These are phyloP conservation scores for Asterella californica DNA, from an alignment of 225 moss, liverwort and hornwort species.

Conservation along the genomic window DNA sequence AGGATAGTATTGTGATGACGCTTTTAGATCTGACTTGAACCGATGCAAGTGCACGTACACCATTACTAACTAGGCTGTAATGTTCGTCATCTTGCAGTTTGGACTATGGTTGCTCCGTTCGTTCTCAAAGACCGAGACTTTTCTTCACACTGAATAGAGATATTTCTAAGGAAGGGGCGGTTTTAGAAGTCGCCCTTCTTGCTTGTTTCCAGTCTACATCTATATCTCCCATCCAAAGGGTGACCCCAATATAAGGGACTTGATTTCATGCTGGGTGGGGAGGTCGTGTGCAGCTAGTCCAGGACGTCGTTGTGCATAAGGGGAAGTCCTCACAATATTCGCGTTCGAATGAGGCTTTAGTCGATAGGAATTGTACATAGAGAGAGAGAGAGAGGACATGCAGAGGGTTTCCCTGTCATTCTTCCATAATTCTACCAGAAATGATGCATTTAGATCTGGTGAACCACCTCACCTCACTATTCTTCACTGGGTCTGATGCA, in stretches of 20 bases:
- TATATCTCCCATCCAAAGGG: neutral
- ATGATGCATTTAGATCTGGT: no score
- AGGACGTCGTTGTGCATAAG: slow-evolving; percentile 3
- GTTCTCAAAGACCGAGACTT: slow-evolving; percentile 71
- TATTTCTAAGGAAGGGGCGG: neutral
- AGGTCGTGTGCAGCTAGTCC: neutral
- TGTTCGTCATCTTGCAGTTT: slow-evolving; percentile 54
- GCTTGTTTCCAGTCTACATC: neutral
- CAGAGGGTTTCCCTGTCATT: slow-evolving; percentile 11
- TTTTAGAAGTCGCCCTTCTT: neutral
- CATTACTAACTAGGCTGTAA: neutral
- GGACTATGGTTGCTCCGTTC: slow-evolving; percentile 95
- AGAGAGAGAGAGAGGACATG: slow-evolving; percentile 14
- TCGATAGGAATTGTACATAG: slow-evolving; percentile 14
- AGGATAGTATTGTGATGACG: neutral
- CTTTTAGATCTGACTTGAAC: no score
- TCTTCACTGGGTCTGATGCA: no score
- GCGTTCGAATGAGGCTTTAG: slow-evolving; percentile 14
- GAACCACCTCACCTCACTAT: no score
- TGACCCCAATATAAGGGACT: neutral
- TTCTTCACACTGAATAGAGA: slow-evolving; percentile 1
- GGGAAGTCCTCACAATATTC: slow-evolving; percentile 8
- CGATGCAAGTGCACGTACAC: neutral
- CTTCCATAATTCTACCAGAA: neutral
- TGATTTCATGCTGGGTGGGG: neutral